These are phyloP conservation scores for Penicillium bialowiezense DNA, from an alignment of 495 filamentous ascomycete genomes.

Conservation along the genomic window DNA sequence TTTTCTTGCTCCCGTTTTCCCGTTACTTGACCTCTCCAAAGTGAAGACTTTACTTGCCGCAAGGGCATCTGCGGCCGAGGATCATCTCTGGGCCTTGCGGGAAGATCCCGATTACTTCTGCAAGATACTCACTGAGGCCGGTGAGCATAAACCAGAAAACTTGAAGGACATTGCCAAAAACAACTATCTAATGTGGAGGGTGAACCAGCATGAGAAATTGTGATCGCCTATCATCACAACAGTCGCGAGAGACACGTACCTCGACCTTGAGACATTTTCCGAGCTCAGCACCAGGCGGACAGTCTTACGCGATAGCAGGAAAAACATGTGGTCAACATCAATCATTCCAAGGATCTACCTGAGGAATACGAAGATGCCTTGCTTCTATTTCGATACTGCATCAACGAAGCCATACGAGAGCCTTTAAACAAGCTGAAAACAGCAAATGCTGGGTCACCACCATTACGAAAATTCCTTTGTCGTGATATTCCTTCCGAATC, in stretches of 20 bases:
- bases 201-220: neutral
- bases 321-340: slow-evolving; percentile 27
- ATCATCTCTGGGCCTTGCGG: slow-evolving; percentile 52
- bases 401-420: slow-evolving; percentile 24
- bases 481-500: slow-evolving; percentile 14
- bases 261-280: slow-evolving; percentile 29
- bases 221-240: slow-evolving; percentile 12
- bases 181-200: neutral
- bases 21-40: slow-evolving; percentile 34
- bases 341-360: slow-evolving; percentile 28
- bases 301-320: slow-evolving; percentile 23
- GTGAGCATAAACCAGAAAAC: slow-evolving; percentile 42
- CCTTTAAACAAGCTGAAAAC: slow-evolving; percentile 20
- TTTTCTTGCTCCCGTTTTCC: too few relatives aligned
- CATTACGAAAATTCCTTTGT: slow-evolving; percentile 32
- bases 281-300: slow-evolving; percentile 28
- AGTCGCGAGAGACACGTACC: slow-evolving; percentile 3
- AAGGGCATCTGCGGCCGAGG: slow-evolving; percentile 34
- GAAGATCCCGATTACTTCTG: slow-evolving; percentile 56
- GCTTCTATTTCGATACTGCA: slow-evolving; percentile 28
- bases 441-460: slow-evolving; percentile 31
- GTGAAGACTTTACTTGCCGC: slow-evolving; percentile 40
- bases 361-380: slow-evolving; percentile 32
- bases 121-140: slow-evolving; percentile 23
- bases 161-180: neutral